Percentiles rank a stretch among this genome's conserved stretches.
Evolutionary conservation across 768 basidiomycete genomes (phyloP).

Genomic region (Rubroboletus satanas): DNA sequence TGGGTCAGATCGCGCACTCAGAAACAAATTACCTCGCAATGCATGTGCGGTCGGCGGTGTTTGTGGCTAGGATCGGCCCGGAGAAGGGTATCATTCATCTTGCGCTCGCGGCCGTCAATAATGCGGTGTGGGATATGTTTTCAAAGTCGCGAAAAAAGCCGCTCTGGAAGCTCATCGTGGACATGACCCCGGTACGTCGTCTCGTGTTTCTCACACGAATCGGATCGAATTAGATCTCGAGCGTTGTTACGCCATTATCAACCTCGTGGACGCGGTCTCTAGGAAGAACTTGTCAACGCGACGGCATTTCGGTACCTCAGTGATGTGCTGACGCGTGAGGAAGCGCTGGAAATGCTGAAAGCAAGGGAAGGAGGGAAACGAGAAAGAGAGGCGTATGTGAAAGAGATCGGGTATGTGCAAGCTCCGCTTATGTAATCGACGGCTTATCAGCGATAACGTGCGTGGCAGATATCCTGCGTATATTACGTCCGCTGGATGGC

Average conservation of each 20-base stretch:
- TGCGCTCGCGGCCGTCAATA: constrained; percentile 81
- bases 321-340: constrained; percentile 85
- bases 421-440: background rate
- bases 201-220: constrained; percentile 7
- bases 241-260: background rate
- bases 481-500: constrained; percentile 88
- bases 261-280: constrained; percentile 6
- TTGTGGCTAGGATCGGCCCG: constrained; percentile 66
- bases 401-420: constrained; percentile 51
- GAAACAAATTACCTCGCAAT: background rate
- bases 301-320: constrained; percentile 87
- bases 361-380: constrained; percentile 69
- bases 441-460: constrained; percentile 3
- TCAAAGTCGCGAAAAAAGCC: constrained; percentile 76
- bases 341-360: constrained; percentile 78
- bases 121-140: constrained; percentile 91
- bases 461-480: constrained; percentile 79
- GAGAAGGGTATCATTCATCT: constrained; percentile 93
- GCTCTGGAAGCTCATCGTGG: constrained; percentile 87
- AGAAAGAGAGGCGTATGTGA: constrained; percentile 71
- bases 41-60: background rate
- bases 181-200: constrained; percentile 67
- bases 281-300: constrained; percentile 74
- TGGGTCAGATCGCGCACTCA: background rate
- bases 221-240: background rate